Evolutionary conservation across 495 filamentous ascomycete genomes (phyloP).

Genomic region (Hyaloscypha finlandica): DNA sequence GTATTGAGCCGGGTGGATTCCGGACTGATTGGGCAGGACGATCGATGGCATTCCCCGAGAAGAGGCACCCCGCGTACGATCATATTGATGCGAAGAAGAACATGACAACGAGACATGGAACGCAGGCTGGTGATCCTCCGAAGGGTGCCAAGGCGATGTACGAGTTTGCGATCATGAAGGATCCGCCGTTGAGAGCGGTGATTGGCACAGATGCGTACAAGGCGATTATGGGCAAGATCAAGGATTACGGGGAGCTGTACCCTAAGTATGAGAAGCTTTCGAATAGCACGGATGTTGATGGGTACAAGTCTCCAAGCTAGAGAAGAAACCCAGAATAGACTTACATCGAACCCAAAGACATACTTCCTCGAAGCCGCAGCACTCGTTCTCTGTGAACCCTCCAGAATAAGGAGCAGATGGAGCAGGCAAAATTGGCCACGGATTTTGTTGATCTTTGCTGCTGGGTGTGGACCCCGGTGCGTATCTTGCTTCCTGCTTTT

Average conservation of each 20-base stretch:
- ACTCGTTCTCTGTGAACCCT: too few species aligned
- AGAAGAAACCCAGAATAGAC: background rate
- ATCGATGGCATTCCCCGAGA: conserved; percentile 37
- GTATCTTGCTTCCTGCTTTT: too few species aligned
- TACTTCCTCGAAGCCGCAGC: too few species aligned
- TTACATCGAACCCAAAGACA: background rate
- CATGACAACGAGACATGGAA: conserved; percentile 40
- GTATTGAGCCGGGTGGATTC: conserved; percentile 42
- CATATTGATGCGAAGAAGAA: conserved; percentile 43
- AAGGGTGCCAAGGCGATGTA: conserved; percentile 50
- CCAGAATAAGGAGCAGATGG: too few species aligned
- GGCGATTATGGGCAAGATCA: conserved; percentile 43
- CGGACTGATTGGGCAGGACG: conserved; percentile 39
- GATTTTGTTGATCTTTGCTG: too few species aligned
- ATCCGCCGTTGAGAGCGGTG: conserved; percentile 46
- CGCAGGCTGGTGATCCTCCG: conserved; percentile 45
- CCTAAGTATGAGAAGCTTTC: conserved; percentile 47
- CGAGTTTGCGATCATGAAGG: conserved; percentile 46
- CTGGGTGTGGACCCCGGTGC: too few species aligned
- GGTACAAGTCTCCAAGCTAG: conserved; percentile 30
- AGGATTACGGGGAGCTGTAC: conserved; percentile 41
- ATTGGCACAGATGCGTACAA: conserved; percentile 47
- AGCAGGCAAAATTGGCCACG: too few species aligned
- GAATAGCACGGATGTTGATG: conserved; percentile 49
- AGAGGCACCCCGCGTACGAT: conserved; percentile 45